Evolutionary conservation across 1,139 yeast genomes (phyloP).

Genomic region (Zygoascus meyerae): DNA sequence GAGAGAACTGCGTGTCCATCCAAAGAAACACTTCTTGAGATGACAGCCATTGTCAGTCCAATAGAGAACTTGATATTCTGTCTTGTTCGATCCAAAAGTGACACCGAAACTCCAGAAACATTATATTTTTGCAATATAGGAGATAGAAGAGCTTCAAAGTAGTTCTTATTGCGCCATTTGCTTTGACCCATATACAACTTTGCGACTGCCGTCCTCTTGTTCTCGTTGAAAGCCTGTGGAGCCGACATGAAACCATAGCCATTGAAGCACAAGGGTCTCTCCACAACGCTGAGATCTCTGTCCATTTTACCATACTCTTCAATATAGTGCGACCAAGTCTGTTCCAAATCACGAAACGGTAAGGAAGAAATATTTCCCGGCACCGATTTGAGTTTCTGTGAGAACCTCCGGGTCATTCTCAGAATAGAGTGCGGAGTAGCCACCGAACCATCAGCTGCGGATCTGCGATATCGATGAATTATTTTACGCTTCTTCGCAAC

Average conservation of each 20-base stretch:
- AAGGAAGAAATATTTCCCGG: slow-evolving; percentile 67
- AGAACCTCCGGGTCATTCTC: slow-evolving; percentile 7
- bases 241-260: slow-evolving; percentile 50
- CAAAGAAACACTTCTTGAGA: slow-evolving; percentile 49
- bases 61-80: slow-evolving; percentile 46
- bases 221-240: slow-evolving; percentile 38
- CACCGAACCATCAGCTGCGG: background rate
- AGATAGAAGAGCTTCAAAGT: slow-evolving; percentile 39
- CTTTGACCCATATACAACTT: slow-evolving; percentile 38
- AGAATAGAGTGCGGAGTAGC: slow-evolving; percentile 1
- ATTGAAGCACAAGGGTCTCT: slow-evolving; percentile 50
- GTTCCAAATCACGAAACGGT: slow-evolving; percentile 28
- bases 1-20: slow-evolving; percentile 67
- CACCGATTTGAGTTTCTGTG: slow-evolving; percentile 39
- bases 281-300: slow-evolving; percentile 51
- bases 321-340: slow-evolving; percentile 55
- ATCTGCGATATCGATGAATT: background rate
- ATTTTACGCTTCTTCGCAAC: slow-evolving; percentile 2
- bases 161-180: slow-evolving; percentile 47
- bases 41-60: slow-evolving; percentile 37
- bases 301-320: slow-evolving; percentile 58
- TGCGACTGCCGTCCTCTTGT: slow-evolving; percentile 32
- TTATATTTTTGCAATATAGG: slow-evolving; percentile 30
- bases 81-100: slow-evolving; percentile 46
- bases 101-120: slow-evolving; percentile 47